Conservation (phyloP, 2,329 filamentous ascomycete species). For the Leptographium procerum region DNA sequence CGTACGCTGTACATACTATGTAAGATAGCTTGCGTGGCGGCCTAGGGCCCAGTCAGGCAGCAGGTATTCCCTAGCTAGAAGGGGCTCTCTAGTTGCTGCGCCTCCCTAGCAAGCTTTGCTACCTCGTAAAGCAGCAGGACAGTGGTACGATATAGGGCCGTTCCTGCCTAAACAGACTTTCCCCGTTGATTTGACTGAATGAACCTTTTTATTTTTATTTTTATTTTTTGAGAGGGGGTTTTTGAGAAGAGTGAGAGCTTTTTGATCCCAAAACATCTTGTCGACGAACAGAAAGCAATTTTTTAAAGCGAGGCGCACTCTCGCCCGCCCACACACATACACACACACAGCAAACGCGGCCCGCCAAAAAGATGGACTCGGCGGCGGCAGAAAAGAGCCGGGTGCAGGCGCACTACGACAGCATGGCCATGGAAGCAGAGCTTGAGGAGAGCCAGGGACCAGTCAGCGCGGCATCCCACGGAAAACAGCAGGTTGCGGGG, state of each 20-base stretch:
- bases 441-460: not conserved
- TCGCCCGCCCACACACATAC: not conserved
- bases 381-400: conserved; percentile 6
- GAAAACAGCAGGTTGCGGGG: not conserved
- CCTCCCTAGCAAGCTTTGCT: not conserved
- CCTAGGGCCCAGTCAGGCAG: not conserved
- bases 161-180: not conserved
- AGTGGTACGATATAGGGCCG: not conserved
- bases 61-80: not conserved
- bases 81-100: not conserved
- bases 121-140: not conserved
- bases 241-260: not conserved
- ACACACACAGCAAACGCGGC: not conserved
- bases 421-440: not conserved
- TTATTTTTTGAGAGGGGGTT: not conserved
- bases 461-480: not conserved
- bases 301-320: not conserved
- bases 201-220: not conserved
- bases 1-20: not conserved
- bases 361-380: not conserved
- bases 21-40: not conserved
- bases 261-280: too few relatives aligned
- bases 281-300: too few relatives aligned
- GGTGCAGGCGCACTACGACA: conserved; percentile 5
- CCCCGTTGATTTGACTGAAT: not conserved